Evolutionary conservation across 2,329 filamentous ascomycete genomes (phyloP), one percentile per base, ranked within the genome.

Genomic region (Fusarium sp.): DNA sequence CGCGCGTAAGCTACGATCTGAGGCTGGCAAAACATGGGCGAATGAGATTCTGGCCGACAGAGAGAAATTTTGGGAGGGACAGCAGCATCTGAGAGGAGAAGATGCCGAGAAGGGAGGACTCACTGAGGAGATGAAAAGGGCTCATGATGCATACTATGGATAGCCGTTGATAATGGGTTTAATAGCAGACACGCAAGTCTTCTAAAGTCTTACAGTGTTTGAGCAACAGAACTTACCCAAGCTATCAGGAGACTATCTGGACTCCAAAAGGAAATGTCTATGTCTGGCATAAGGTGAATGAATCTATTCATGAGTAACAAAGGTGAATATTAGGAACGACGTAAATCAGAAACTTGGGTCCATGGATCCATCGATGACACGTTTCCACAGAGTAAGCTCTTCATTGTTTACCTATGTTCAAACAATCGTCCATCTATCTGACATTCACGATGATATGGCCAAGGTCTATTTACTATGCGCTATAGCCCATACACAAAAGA

Each of bases 1-100:
- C 4, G 88, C 92, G 7, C 85, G 83, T 47, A 89, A 88, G 74
- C 90, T 98, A 70, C 84, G 86, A 66, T 84, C 96, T 69, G 87
- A 89, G 0, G 95, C 97, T 82, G 91, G 93, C 64, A 89, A 90
- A 81, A 87, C 82, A 20, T 98, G 95, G 95, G 91, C 90, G 2
- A 84, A 87, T 28, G 89, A 93, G 72, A 82, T 98, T 25, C 81
- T 98, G 67, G 82, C 83, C 71, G 94, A 98, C 83, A 86, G 94
- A 63, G 85, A 91, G 72, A 84, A 82, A 32, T 90, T 93, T 74
- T 97, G 93, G 93, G 84, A 82, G 28, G 79, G 78, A 12, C 81
- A 85, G 72, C 75, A 76, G 40, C 83, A 86, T 54, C 75, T 85
- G 21, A 78, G 84, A 21, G 84, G 85, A 32, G 82, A 86, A 57